Conservation (phyloP, 768 basidiomycete species). For the Pisolithus tinctorius region DNA sequence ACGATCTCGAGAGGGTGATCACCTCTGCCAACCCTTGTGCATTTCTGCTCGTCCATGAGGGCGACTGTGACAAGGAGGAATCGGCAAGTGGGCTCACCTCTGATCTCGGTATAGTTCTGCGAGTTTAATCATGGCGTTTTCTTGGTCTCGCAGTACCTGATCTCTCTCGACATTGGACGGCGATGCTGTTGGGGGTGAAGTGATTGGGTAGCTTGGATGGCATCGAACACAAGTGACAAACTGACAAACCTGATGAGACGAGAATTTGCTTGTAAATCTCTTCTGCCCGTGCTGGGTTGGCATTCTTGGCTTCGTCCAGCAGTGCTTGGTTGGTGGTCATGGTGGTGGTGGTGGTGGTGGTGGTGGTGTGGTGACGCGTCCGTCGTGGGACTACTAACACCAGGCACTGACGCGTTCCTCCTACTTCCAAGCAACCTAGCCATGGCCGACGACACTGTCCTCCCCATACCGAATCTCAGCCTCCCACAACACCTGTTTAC, state of each 20-base stretch:
- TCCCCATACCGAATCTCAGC: no score
- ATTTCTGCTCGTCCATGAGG: slow-evolving; percentile 46
- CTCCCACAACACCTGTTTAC: no score
- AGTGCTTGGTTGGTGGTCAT: no score
- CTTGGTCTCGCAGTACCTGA: slow-evolving; percentile 69
- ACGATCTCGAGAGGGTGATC: slow-evolving; percentile 73
- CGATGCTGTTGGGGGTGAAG: slow-evolving; percentile 15
- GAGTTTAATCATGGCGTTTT: slow-evolving; percentile 76
- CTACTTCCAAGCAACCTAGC: no score
- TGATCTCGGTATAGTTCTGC: slow-evolving; percentile 84
- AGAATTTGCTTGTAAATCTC: slow-evolving; percentile 40
- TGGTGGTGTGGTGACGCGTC: neutral
- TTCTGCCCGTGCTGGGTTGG: no score
- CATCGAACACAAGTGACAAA: slow-evolving; percentile 4
- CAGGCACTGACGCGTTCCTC: neutral
- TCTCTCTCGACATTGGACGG: slow-evolving; percentile 41
- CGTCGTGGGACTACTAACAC: neutral
- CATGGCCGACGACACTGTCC: no score
- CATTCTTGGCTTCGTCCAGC: no score
- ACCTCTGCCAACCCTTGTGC: slow-evolving; percentile 79
- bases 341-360: no score
- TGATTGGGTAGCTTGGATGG: neutral
- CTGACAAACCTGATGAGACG: slow-evolving; percentile 23
- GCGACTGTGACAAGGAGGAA: no score
- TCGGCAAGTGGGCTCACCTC: slow-evolving; percentile 42